Evolutionary conservation across 78 protist genomes (phyloP).

Genomic region (Paulinella micropora): DNA sequence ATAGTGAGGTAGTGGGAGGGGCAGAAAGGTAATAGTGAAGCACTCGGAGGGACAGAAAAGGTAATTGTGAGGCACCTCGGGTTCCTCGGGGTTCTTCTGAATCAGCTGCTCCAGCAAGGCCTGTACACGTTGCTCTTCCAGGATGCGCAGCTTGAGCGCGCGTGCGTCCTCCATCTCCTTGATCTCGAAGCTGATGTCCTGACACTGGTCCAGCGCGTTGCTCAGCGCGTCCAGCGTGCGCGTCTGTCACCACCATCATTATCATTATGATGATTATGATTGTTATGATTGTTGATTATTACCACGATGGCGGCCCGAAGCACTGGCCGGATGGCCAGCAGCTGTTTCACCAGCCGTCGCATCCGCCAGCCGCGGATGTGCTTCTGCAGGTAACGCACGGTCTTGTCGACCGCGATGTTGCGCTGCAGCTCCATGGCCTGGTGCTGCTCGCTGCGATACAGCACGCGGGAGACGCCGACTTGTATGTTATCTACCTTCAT

Average conservation of each 20-base stretch:
- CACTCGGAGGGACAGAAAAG: too few species aligned
- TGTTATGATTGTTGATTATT: too few species aligned
- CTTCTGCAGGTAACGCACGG: background rate
- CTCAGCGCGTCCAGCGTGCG: too few species aligned
- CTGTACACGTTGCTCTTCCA: background rate
- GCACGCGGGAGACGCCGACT: background rate
- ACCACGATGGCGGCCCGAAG: background rate
- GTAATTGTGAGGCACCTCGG: too few species aligned
- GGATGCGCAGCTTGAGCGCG: background rate
- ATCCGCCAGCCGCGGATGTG: background rate
- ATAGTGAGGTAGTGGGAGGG: too few species aligned
- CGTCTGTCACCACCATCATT: too few species aligned
- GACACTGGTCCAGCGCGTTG: too few species aligned
- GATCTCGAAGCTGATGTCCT: background rate
- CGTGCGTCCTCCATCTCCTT: background rate
- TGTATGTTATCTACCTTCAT: background rate
- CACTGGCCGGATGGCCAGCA: background rate
- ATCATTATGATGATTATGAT: too few species aligned
- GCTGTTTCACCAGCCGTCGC: background rate
- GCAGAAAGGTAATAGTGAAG: too few species aligned
- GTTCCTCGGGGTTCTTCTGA: background rate
- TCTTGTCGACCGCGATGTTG: slow-evolving; percentile 1
- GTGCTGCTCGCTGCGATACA: background rate
- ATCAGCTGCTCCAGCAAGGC: background rate
- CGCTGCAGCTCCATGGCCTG: slow-evolving; percentile 2